Percentiles rank a stretch among this genome's conserved stretches.
Conservation (phyloP, 768 basidiomycete species). For the Lactarius evosmus region DNA sequence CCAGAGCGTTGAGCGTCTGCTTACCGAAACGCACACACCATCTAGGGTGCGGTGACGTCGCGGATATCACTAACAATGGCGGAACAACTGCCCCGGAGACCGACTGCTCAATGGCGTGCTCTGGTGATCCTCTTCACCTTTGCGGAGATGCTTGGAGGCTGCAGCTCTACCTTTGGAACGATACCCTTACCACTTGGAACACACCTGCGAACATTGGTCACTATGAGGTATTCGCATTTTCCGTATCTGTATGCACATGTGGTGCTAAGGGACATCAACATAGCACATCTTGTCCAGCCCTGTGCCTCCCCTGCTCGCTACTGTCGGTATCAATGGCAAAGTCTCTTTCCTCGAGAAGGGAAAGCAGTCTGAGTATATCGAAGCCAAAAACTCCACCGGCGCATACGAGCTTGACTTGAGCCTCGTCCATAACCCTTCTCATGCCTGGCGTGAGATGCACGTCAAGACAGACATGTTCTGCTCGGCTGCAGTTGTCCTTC, state of each 20-base stretch:
- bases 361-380: conserved; percentile 51
- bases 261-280: not conserved
- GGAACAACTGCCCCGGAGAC: conserved; percentile 37
- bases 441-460: conserved; percentile 75
- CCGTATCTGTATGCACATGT: not conserved
- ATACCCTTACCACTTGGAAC: not conserved
- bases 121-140: conserved; percentile 67
- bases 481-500: conserved; percentile 66
- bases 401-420: conserved; percentile 75
- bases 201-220: not conserved
- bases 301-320: conserved; percentile 69
- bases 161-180: not conserved
- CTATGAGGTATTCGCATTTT: not conserved
- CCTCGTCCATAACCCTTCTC: conserved; percentile 41
- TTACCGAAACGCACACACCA: not conserved
- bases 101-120: conserved; percentile 52
- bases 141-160: conserved; percentile 51
- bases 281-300: conserved; percentile 54
- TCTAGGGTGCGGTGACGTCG: conserved; percentile 67
- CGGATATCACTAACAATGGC: conserved; percentile 45
- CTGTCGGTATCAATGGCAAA: conserved; percentile 77
- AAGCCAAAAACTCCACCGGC: conserved; percentile 60
- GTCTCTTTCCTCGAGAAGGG: conserved; percentile 69
- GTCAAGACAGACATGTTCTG: conserved; percentile 79
- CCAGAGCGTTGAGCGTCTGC: not conserved